phyloP scores from a whole-genome alignment of 2,329 filamentous ascomycete species.

The Alternaria novae-zelandiae region DNA sequence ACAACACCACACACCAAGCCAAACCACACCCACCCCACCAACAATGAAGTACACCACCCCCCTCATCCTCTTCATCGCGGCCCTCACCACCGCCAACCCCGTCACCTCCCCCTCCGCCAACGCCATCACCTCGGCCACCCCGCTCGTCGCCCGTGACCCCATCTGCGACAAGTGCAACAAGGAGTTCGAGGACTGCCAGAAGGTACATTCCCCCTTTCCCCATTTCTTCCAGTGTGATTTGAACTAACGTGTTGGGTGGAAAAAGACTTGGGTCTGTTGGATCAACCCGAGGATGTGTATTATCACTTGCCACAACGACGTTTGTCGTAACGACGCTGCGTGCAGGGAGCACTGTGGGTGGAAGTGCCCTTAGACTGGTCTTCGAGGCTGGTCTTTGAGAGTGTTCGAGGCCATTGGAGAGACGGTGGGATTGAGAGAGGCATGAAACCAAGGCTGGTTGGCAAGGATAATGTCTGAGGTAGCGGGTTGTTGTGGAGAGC shows the following conservation, averaged over 20 bases:
- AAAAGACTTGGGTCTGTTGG: neutral
- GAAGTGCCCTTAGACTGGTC: neutral
- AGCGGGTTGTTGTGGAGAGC: neutral
- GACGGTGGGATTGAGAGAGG: neutral
- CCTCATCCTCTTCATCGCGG: neutral
- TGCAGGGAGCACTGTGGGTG: conserved; percentile 28
- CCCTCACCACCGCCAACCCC: neutral
- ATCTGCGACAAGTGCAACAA: neutral
- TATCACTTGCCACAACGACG: neutral
- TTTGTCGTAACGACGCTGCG: neutral
- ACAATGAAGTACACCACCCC: neutral
- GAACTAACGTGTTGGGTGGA: neutral
- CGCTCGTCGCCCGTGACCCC: neutral
- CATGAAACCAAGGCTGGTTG: neutral
- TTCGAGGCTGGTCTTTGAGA: neutral
- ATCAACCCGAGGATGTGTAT: neutral
- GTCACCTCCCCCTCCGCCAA: neutral
- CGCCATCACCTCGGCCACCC: neutral
- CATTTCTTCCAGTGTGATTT: neutral
- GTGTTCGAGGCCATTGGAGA: no score
- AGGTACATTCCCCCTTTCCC: neutral
- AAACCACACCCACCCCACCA: neutral
- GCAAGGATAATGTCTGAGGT: neutral
- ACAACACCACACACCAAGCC: neutral
- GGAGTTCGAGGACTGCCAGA: neutral